Conservation (phyloP, 2,329 filamentous ascomycete genomes). For the Scytalidium sp. region DNA sequence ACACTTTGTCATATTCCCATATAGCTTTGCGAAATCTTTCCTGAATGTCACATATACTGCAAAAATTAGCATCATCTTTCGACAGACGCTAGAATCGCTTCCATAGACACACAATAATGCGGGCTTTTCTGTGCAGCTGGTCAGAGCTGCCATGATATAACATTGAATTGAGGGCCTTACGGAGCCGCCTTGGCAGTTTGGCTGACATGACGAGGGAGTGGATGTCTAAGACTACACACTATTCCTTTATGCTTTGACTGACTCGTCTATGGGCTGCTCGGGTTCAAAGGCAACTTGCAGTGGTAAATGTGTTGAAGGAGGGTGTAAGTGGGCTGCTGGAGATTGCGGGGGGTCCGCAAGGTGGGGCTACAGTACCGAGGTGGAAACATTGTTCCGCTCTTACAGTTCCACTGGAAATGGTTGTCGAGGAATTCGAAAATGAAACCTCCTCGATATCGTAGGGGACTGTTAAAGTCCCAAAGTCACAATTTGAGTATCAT, state of each 20-base stretch:
- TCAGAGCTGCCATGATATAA: not conserved
- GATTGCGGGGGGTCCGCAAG: constrained; percentile 40
- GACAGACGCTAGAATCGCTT: not conserved
- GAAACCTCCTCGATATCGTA: too few species aligned
- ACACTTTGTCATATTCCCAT: constrained; percentile 81
- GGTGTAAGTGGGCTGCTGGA: constrained; percentile 72
- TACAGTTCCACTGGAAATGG: too few species aligned
- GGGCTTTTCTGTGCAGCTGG: constrained; percentile 11
- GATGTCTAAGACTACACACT: constrained; percentile 40
- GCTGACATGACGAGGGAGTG: constrained; percentile 1
- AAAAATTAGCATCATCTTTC: not conserved
- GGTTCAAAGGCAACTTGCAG: too few species aligned
- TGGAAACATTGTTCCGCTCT: not conserved
- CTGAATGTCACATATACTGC: constrained; percentile 89
- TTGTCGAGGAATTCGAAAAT: too few species aligned
- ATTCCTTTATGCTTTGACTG: too few species aligned
- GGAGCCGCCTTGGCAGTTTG: constrained; percentile 5
- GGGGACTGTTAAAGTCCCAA: too few species aligned
- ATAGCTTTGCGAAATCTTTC: constrained; percentile 87
- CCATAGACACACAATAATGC: constrained; percentile 15
- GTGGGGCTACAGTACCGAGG: not conserved
- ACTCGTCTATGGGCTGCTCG: too few species aligned
- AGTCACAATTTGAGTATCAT: too few species aligned
- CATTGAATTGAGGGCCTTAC: constrained; percentile 4
- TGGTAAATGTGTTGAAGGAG: too few species aligned